Evolutionary conservation across 495 filamentous ascomycete species (phyloP).

Genomic region (Penicillium cinerascens): DNA sequence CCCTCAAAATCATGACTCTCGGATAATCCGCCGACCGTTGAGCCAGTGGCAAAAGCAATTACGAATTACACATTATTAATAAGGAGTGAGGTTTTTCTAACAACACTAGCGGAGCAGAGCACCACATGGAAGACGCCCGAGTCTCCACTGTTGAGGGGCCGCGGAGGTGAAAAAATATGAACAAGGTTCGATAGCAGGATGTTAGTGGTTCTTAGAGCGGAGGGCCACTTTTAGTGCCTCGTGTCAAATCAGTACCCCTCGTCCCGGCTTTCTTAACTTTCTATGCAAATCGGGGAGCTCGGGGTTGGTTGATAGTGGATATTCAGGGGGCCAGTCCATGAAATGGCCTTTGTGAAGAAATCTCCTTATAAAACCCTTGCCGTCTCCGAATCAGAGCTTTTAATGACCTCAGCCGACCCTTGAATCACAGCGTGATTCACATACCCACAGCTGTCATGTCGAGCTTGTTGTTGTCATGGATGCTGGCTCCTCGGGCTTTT

Average conservation of each 20-base stretch:
- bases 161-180: neutral
- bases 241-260: neutral
- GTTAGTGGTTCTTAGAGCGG: neutral
- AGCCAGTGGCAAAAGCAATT: neutral
- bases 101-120: neutral
- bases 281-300: neutral
- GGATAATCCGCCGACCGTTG: neutral
- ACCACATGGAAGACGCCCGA: neutral
- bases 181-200: neutral
- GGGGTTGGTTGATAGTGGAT: neutral
- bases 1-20: neutral
- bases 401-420: neutral
- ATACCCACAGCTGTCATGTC: neutral
- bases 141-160: neutral
- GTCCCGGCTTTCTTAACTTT: neutral
- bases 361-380: neutral
- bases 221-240: neutral
- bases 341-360: neutral
- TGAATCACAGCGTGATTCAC: no score
- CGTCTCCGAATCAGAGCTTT: neutral
- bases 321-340: neutral
- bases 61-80: neutral
- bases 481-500: slow-evolving; percentile 1
- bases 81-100: neutral
- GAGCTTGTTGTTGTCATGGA: slow-evolving; percentile 9